phyloP scores from a whole-genome alignment of 192 early-diverging fungal genomes.

The Hyaloraphidium curvatum region DNA sequence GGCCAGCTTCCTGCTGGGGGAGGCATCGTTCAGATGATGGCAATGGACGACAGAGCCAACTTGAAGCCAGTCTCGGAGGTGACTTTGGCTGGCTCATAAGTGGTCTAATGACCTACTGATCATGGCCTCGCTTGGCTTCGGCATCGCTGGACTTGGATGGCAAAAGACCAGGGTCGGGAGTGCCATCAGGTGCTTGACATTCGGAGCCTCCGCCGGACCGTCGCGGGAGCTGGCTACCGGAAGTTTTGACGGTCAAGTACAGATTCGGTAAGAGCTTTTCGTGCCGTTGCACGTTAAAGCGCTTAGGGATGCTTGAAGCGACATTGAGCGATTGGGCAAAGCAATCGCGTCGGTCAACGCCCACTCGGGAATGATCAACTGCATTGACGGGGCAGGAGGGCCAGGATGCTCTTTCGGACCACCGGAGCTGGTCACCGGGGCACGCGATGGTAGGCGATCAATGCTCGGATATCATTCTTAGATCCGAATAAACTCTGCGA shows the following conservation, averaged over 20 bases:
- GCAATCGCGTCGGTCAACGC: slow-evolving; percentile 33
- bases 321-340: slow-evolving; percentile 32
- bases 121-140: background rate
- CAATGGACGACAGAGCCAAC: slow-evolving; percentile 20
- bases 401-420: slow-evolving; percentile 17
- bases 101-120: slow-evolving; percentile 3
- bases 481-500: slow-evolving; percentile 4
- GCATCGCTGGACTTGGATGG: background rate
- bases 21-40: slow-evolving; percentile 29
- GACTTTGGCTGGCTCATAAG: background rate
- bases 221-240: slow-evolving; percentile 44
- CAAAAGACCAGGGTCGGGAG: slow-evolving; percentile 24
- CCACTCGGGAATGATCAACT: slow-evolving; percentile 46
- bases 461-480: background rate
- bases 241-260: slow-evolving; percentile 39
- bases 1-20: slow-evolving; percentile 37
- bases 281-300: background rate
- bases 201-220: slow-evolving; percentile 26
- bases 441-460: slow-evolving; percentile 32
- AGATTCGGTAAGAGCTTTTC: slow-evolving; percentile 4
- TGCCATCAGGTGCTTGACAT: slow-evolving; percentile 33
- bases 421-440: slow-evolving; percentile 46
- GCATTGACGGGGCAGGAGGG: slow-evolving; percentile 41
- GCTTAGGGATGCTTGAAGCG: slow-evolving; percentile 16
- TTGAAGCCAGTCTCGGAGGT: background rate